Conservation (phyloP, 2,329 filamentous ascomycete genomes). For the Stenocarpella maydis region DNA sequence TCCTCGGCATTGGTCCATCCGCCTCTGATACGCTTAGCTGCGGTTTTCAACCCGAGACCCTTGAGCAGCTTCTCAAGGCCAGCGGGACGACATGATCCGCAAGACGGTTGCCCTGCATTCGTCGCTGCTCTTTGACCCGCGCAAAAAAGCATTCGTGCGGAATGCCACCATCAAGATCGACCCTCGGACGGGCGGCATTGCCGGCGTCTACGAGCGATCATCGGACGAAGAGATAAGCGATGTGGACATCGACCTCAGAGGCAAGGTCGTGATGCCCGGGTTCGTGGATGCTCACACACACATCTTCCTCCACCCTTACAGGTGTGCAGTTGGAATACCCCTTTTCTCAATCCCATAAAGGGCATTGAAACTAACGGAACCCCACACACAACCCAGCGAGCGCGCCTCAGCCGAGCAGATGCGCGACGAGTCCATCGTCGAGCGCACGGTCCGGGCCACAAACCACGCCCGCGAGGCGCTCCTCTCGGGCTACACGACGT, state of each 20-base stretch:
- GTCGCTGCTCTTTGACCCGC: conserved; percentile 56
- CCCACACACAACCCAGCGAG: conserved; percentile 47
- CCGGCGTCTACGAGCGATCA: conserved; percentile 43
- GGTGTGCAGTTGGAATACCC: conserved; percentile 42
- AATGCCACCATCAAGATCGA: conserved; percentile 55
- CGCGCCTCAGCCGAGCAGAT: conserved; percentile 56
- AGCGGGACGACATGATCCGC: conserved; percentile 32
- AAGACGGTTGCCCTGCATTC: conserved; percentile 51
- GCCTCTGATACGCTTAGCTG: too few relatives aligned
- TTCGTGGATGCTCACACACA: conserved; percentile 65
- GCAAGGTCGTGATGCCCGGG: conserved; percentile 59
- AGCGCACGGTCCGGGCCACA: conserved; percentile 61
- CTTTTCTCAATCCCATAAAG: too few relatives aligned
- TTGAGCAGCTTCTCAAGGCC: not conserved
- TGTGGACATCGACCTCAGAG: conserved; percentile 62
- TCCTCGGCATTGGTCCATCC: not conserved
- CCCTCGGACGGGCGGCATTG: conserved; percentile 50
- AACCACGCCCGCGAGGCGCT: conserved; percentile 62
- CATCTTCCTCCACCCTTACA: conserved; percentile 62
- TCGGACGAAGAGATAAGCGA: conserved; percentile 39
- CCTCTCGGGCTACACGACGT: conserved; percentile 66
- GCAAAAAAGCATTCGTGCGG: conserved; percentile 49
- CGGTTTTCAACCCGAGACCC: too few relatives aligned
- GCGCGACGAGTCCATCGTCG: conserved; percentile 65
- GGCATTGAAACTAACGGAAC: too few relatives aligned